Conservation (phyloP, 139 green algal species). For the Tetradesmus lagerheimii region DNA sequence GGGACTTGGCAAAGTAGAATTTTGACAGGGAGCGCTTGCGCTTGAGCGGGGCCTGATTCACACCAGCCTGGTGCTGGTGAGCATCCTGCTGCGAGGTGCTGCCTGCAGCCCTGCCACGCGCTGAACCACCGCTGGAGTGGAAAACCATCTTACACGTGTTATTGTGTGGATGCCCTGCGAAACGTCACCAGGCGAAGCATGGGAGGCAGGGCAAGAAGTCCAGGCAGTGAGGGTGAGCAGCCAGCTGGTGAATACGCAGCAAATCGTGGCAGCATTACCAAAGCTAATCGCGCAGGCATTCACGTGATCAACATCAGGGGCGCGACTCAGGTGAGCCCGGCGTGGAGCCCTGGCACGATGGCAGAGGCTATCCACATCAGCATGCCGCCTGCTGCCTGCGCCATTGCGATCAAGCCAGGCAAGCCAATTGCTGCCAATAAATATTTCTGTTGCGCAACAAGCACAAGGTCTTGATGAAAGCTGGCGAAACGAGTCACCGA, state of each 20-base stretch:
- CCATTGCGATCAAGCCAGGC: background rate
- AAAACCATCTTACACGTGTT: background rate
- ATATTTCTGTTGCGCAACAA: background rate
- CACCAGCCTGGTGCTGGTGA: background rate
- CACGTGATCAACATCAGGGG: background rate
- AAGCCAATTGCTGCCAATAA: background rate
- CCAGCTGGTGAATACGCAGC: background rate
- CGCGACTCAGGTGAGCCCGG: too few relatives aligned
- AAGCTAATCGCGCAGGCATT: background rate
- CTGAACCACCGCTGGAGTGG: background rate
- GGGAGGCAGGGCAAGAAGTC: background rate
- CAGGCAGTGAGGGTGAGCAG: background rate
- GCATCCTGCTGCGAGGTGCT: background rate
- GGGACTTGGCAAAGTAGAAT: conserved; percentile 39
- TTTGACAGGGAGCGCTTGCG: conserved; percentile 7
- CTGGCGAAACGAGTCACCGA: background rate
- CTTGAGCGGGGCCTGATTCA: conserved; percentile 15
- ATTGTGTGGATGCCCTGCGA: too few relatives aligned
- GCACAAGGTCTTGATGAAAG: background rate
- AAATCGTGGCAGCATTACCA: background rate
- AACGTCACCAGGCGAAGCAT: background rate
- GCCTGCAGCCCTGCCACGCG: background rate
- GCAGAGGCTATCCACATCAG: background rate
- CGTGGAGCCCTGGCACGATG: background rate
- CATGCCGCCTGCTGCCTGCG: background rate